Base-by-base conservation (phyloP, 1,139 yeast genomes). In the Eremothecium coryli region DNA sequence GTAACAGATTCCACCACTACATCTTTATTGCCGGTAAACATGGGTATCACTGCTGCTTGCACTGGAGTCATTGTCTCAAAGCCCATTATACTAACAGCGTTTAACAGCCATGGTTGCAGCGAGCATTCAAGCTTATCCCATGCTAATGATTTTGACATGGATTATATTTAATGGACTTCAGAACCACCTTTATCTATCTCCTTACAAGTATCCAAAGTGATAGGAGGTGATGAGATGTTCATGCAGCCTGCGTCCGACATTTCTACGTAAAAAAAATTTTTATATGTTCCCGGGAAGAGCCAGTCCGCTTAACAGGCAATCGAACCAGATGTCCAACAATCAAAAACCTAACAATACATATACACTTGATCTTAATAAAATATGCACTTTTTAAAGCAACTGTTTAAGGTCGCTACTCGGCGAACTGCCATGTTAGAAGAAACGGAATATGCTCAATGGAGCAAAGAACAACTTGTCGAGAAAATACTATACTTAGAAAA, bases 1-100 rank as follows among this genome's bases (percentile, higher is more conserved):
- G 98, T 90, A 2, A 86, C 95, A 0, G 97, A 86, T 45, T 88
- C 95, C 2, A 86, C 96, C 7, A 93, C 94, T 7, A 90, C 97
- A 60, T 90, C 98, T 53, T 90, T 90, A 50, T 88, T 82, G n/a
- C 79, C 79, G 30, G 81, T 61, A 46, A 93, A 73, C 36, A 88
- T 64, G 0, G 99, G 98, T 33, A 90, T 82, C 0, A 94, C 81
- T 0, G 97, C 76, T 0, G 98, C 98, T 55, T 90, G 99, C 0
- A 90, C 98, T 0, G 99, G 96, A 0, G 99, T 90, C 96, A 90
- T 86, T 11, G 73, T 62, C 2, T 73, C 71, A 53, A 73, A 88
- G 2, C 95, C 96, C 45, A 81, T 60, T 2, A 88, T 73, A 13
- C 62, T 61, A 18, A 88, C 68, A 2, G 95, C 94, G 3, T 77